Evolutionary conservation across 352 stramenopile genomes (phyloP).

Genomic region (Globisporangium spiculum): DNA sequence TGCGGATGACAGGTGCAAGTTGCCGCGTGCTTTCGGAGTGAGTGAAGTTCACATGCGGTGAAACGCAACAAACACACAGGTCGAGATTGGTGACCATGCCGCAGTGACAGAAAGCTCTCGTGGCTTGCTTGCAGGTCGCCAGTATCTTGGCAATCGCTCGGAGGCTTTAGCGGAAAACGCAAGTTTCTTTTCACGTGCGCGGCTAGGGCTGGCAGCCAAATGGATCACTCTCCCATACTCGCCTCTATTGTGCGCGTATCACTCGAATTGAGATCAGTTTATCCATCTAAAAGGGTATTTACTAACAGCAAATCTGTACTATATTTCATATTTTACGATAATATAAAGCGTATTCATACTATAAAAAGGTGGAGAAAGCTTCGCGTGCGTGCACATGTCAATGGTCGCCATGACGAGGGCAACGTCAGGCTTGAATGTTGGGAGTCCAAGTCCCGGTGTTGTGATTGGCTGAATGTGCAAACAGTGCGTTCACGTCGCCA

Average conservation of each 20-base stretch:
- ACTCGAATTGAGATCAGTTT: background rate
- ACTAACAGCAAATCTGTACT: too few relatives aligned
- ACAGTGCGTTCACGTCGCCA: conserved; percentile 12
- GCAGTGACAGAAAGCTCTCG: background rate
- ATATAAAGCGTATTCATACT: background rate
- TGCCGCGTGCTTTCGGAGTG: background rate
- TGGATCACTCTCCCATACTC: background rate
- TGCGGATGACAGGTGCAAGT: background rate
- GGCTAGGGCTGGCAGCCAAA: background rate
- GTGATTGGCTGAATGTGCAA: conserved; percentile 22
- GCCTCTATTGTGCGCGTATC: background rate
- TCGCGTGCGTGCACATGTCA: background rate
- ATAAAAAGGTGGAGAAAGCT: background rate
- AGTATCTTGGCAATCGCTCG: too few relatives aligned
- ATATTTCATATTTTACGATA: background rate
- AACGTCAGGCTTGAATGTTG: conserved; percentile 15
- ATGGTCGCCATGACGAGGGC: conserved; percentile 15
- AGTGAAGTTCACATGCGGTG: background rate
- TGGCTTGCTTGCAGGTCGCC: background rate
- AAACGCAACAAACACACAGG: background rate
- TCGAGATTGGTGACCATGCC: background rate
- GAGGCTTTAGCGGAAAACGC: background rate
- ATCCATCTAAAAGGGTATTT: too few relatives aligned
- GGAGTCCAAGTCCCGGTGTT: conserved; percentile 1
- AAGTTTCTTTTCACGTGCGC: conserved; percentile 1